Evolutionary conservation across 2,329 filamentous ascomycete species (phyloP), one percentile per base, ranked within the genome.

Genomic region (Colletotrichum abscissum): DNA sequence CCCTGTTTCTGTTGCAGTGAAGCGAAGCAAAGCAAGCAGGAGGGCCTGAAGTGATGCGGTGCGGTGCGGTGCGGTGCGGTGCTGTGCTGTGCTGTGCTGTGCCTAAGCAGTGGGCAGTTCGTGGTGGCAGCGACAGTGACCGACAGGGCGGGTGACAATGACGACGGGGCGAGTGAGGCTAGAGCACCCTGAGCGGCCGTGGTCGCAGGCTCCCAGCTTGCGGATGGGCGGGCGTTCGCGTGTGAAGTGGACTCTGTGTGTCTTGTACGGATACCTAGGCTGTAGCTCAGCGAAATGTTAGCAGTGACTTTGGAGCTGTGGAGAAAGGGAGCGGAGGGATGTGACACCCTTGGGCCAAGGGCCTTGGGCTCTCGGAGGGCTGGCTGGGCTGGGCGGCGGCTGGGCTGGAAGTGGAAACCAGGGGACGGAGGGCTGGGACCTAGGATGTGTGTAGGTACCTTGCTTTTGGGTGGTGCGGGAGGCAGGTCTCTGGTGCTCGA

Each of bases 311-410:
- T 42, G 38, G 16, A 42, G 38, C 38, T 42, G 58, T 42, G 26
- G 59, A 9, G 16, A 49, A 42, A 52, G 24, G 19, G 24, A 49
- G 42, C 38, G 5, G 24, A 16, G 30, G 28, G 49, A 55, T n/a
- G 46, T 66, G 63, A 54, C 68, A 67, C 68, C 42, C 63, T 30
- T 67, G 46, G 42, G 52, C 63, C 55, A 56, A 14, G 5, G 38
- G 42, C 42, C 42, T 49, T 49, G 42, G 42, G 19, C 38, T 42
- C 38, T 42, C 16, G 42, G 19, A 49, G 63, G 28, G 8, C 54
- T 58, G 54, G 63, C 35, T 68, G 57, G 54, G 63, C 35, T 68
- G 57, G 59, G 46, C 52, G 67, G 67, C 58, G 19, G 30, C 54
- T 54, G 35, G 42, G 46, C 58, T 69, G 58, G 56, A 56, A 28